Evolutionary conservation across 1,284 basidiomycete species (phyloP), one percentile per base, ranked within the genome.

Genomic region (Puccinia polysora): DNA sequence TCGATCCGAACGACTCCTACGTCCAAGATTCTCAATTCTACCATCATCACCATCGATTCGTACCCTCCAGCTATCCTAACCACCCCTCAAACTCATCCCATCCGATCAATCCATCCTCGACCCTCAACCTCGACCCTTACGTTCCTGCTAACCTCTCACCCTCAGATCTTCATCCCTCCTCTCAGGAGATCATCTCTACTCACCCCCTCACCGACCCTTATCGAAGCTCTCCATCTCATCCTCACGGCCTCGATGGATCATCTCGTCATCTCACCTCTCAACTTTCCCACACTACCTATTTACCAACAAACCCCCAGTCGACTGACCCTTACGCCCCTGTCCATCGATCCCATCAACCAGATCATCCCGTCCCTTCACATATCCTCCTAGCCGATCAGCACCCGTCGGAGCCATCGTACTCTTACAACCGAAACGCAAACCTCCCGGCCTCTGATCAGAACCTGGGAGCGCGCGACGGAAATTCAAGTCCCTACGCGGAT

Each of bases 91-190:
- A 20, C n/a, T 65, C 52, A 23, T 65, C 64, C 4, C 64, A 38
- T 18, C n/a, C 47, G 36, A 53, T 30, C 36, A 8, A 65, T 32
- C 36, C 49, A 15, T 34, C 49, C 15, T 38, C 34, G 8, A 20
- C 34, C 7, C 53, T 53, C 53, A 45, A 65, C 30, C 20, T 20
- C 15, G 60, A 63, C 28, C 60, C 60, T 12, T 63, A 63, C 60
- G 18, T 18, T n/a, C 32, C 60, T 25, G 34, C 15, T 30, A 18
- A n/a, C n/a, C n/a, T n/a, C n/a, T n/a, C 43, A 47, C 49, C 59
- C 34, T 23, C 25, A 18, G 45, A 63, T 12, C 50, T 20, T 45
- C 15, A 23, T 32, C 30, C 60, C 50, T 32, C 60, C n/a, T 23
- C 20, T 50, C 28, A 49, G 4, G 25, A 63, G 32, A 4, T 63